Evolutionary conservation across 768 basidiomycete genomes (phyloP), one percentile per base, ranked within the genome.

Genomic region (Termitomyces sp.): DNA sequence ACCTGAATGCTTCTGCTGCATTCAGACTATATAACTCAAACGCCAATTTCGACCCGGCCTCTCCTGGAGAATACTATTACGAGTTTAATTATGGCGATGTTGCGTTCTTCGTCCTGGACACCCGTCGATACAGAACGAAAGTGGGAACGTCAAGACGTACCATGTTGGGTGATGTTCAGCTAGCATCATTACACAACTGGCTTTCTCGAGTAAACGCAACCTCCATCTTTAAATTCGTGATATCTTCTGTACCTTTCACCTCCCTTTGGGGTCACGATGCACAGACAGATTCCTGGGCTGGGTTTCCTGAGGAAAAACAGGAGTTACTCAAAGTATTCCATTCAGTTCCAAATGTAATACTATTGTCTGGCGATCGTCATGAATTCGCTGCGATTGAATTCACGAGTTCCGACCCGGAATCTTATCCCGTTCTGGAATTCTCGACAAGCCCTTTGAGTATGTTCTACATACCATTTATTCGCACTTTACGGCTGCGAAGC

Each of bases 341-440:
- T 59, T 76, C 81, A 24, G 83, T 91, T 12, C 86, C 88, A 0
- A 91, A 91, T 64, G 82, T 89, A 48, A 72, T 87, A 66, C 67
- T 91, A 53, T 71, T 91, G 47, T 85, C 84, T 2, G 89, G 89
- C 8, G 90, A 91, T 67, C 78, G 89, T 22, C 90, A 92, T 68
- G 89, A 91, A 71, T 91, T 91, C 65, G 89, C 89, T 1, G 82
- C 82, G 5, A 79, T 90, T 63, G 82, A 87, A 70, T 87, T 84
- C 68, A 77, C 75, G 55, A 65, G 76, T 58, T 61, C 69, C 46
- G 67, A 73, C 60, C 57, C 68, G 54, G 54, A 68, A 45, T 62
- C 70, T 6, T 74, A 84, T 61, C 63, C 73, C 8, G 76, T 89
- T 30, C 70, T 75, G 46, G 90, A 91, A 66, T 77, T 90, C 59